phyloP scores from a whole-genome alignment of 257 asterid genomes.

The Voacanga thouarsii region DNA sequence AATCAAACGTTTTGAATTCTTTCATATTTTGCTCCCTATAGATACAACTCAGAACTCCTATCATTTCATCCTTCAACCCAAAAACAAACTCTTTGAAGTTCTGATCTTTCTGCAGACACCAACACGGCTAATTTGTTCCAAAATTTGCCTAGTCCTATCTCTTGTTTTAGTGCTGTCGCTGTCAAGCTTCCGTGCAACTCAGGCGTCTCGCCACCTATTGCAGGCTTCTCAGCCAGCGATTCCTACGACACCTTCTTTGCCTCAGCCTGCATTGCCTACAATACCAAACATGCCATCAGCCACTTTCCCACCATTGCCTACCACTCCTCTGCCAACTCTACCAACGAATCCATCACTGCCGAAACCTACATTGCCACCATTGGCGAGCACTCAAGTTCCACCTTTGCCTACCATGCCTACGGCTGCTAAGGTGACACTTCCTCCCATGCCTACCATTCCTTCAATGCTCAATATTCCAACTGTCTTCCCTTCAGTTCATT shows the following conservation, averaged over 20 bases:
- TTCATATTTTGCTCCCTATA: not conserved
- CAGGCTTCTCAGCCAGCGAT: conserved; percentile 11
- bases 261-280: no score
- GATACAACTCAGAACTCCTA: not conserved
- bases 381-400: conserved; percentile 7
- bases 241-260: conserved; percentile 1
- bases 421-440: conserved; percentile 23
- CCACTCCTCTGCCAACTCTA: not conserved
- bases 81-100: no score
- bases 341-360: conserved; percentile 19
- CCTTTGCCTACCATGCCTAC: conserved; percentile 20
- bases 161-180: not conserved
- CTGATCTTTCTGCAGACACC: no score
- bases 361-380: not conserved
- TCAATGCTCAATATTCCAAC: conserved; percentile 18
- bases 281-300: conserved; percentile 17
- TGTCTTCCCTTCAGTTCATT: conserved; percentile 32
- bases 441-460: conserved; percentile 24
- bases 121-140: not conserved
- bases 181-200: conserved; percentile 1
- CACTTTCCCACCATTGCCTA: conserved; percentile 15
- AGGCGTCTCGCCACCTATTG: conserved; percentile 13
- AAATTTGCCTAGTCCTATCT: not conserved
- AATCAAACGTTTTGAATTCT: not conserved
- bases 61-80: not conserved